Evolutionary conservation across 2,329 filamentous ascomycete genomes (phyloP).

Genomic region (Diplodia sapinea): DNA sequence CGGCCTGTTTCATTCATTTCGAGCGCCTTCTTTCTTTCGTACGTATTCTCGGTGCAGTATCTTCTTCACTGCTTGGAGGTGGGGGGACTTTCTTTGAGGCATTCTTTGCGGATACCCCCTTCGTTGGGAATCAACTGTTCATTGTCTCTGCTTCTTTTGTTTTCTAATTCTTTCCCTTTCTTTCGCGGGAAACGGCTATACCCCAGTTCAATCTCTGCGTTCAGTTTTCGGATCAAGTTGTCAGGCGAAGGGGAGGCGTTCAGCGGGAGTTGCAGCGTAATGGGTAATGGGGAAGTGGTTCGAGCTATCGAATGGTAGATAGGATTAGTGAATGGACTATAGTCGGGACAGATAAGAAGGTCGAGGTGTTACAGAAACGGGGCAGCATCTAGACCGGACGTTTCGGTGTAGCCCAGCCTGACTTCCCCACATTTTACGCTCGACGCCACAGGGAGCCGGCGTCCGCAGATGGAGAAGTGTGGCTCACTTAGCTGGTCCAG

Average conservation of each 20-base stretch:
- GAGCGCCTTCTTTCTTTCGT: too few relatives aligned
- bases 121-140: conserved; percentile 11
- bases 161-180: neutral
- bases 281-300: conserved; percentile 9
- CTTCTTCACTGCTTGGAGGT: neutral
- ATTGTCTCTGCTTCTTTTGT: neutral
- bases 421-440: neutral
- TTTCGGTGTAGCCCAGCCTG: neutral
- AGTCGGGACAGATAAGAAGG: neutral
- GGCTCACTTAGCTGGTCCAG: neutral
- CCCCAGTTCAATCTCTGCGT: neutral
- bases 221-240: neutral
- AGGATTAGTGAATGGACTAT: neutral
- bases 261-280: neutral
- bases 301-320: neutral
- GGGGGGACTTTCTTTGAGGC: conserved; percentile 4
- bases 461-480: neutral
- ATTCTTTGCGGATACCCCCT: conserved; percentile 3
- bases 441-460: neutral
- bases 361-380: neutral
- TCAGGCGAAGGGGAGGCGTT: conserved; percentile 4
- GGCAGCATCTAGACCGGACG: neutral
- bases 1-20: neutral
- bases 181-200: neutral
- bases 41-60: too few relatives aligned